Percentiles rank a stretch among this genome's conserved stretches.
phyloP scores from a whole-genome alignment of 495 filamentous ascomycete genomes.

The Tuber microsphaerosporum region DNA sequence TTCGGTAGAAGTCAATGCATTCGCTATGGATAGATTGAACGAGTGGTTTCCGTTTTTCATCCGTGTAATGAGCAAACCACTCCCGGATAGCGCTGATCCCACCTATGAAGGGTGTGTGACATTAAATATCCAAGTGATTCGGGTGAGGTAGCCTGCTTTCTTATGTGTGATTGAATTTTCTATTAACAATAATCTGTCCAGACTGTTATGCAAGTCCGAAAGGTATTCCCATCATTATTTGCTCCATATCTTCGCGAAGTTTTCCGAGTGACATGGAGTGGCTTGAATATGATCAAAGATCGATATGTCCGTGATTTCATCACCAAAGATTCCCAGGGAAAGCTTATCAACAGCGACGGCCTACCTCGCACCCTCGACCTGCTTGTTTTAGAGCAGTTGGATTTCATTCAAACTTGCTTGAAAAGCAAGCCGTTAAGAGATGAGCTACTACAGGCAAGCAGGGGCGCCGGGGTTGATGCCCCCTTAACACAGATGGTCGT shows the following conservation, averaged over 20 bases:
- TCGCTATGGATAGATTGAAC: constrained; percentile 74
- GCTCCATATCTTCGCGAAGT: constrained; percentile 67
- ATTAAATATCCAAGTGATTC: constrained; percentile 82
- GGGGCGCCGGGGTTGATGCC: constrained; percentile 24
- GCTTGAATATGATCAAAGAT: constrained; percentile 62
- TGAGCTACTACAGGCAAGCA: constrained; percentile 47
- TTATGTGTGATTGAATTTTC: constrained; percentile 8
- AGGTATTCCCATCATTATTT: constrained; percentile 73
- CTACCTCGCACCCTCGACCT: constrained; percentile 95
- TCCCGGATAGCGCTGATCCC: constrained; percentile 52
- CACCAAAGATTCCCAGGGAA: constrained; percentile 71
- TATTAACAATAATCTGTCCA: constrained; percentile 40
- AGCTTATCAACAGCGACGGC: constrained; percentile 80
- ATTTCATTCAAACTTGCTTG: constrained; percentile 82
- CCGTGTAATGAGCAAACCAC: constrained; percentile 48
- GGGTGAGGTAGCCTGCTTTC: constrained; percentile 46
- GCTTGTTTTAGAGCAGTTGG: constrained; percentile 82
- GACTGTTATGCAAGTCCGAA: constrained; percentile 83
- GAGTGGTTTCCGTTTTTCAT: constrained; percentile 84
- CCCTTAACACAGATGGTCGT: constrained; percentile 39
- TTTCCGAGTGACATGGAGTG: constrained; percentile 80
- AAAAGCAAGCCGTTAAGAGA: constrained; percentile 61
- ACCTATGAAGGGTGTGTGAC: constrained; percentile 54
- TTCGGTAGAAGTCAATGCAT: constrained; percentile 70
- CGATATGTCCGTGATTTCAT: constrained; percentile 77